phyloP scores from a whole-genome alignment of 2,329 filamentous ascomycete species.

The Scytalidium lignicola region DNA sequence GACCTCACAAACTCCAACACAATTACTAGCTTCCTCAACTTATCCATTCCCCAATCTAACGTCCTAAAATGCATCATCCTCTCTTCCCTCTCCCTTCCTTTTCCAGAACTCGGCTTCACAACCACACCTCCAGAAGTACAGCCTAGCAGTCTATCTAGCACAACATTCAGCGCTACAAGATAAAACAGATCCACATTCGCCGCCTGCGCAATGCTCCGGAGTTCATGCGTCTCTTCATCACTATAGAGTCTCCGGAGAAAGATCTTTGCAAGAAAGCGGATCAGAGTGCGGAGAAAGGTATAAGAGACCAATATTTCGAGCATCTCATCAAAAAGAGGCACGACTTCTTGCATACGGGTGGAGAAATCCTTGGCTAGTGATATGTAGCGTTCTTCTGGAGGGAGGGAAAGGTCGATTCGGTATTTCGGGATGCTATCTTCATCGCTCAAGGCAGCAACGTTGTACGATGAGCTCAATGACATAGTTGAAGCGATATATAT shows the following conservation, averaged over 20 bases:
- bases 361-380: constrained; percentile 42
- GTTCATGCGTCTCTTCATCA: constrained; percentile 53
- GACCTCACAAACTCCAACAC: constrained; percentile 34
- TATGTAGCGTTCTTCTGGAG: constrained; percentile 46
- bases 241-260: constrained; percentile 46
- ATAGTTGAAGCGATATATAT: no score
- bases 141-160: constrained; percentile 59
- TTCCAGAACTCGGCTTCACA: constrained; percentile 15
- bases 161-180: constrained; percentile 56
- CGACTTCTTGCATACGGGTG: constrained; percentile 36
- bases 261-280: constrained; percentile 35
- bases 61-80: constrained; percentile 51
- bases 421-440: constrained; percentile 36
- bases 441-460: no score
- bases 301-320: constrained; percentile 27
- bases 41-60: constrained; percentile 41
- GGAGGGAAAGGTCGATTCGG: constrained; percentile 49
- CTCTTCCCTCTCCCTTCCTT: constrained; percentile 5
- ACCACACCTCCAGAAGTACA: constrained; percentile 54
- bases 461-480: no score
- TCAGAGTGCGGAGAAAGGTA: constrained; percentile 15
- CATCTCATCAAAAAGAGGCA: constrained; percentile 45
- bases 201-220: constrained; percentile 49
- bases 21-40: constrained; percentile 32
- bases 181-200: constrained; percentile 52